A percentile compares a stretch with the other conserved stretches of the same genome.
Evolutionary conservation across 202 grass and related monocot genomes (phyloP).

Genomic region (Zizania palustris): DNA sequence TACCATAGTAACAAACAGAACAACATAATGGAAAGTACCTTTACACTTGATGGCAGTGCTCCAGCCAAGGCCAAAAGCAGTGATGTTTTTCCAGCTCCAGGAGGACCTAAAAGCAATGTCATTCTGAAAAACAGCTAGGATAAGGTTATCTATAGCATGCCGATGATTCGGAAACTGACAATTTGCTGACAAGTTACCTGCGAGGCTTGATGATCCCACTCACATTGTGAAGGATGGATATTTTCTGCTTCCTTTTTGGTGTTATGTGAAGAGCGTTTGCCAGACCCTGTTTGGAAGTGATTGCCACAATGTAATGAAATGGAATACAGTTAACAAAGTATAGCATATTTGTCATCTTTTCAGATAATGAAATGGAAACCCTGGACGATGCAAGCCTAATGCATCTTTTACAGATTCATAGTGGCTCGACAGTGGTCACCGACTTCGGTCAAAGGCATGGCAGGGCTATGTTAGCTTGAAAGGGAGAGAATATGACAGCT

Average conservation of each 20-base stretch:
- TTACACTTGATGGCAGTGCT: too few relatives aligned
- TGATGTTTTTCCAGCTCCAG: conserved; percentile 55
- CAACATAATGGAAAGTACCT: conserved; percentile 34
- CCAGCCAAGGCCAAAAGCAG: conserved; percentile 58
- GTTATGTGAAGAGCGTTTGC: conserved; percentile 44
- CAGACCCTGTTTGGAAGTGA: conserved; percentile 37
- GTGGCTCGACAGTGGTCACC: too few relatives aligned
- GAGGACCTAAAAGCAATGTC: conserved; percentile 63
- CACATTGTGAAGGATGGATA: conserved; percentile 59
- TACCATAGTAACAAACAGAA: too few relatives aligned
- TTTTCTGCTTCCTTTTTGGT: conserved; percentile 56
- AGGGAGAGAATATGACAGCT: too few relatives aligned
- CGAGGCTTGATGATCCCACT: conserved; percentile 70
- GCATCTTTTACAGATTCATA: neutral
- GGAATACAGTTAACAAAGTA: neutral
- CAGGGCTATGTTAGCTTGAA: too few relatives aligned
- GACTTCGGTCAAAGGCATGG: too few relatives aligned
- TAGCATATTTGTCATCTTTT: neutral
- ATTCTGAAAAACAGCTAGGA: conserved; percentile 39
- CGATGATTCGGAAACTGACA: neutral
- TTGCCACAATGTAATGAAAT: conserved; percentile 20
- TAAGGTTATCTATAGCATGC: neutral
- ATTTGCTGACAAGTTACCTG: conserved; percentile 46
- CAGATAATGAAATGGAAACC: neutral
- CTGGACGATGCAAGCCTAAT: neutral